phyloP scores from a whole-genome alignment of 768 basidiomycete species.

The Leccinum subgranulosum region DNA sequence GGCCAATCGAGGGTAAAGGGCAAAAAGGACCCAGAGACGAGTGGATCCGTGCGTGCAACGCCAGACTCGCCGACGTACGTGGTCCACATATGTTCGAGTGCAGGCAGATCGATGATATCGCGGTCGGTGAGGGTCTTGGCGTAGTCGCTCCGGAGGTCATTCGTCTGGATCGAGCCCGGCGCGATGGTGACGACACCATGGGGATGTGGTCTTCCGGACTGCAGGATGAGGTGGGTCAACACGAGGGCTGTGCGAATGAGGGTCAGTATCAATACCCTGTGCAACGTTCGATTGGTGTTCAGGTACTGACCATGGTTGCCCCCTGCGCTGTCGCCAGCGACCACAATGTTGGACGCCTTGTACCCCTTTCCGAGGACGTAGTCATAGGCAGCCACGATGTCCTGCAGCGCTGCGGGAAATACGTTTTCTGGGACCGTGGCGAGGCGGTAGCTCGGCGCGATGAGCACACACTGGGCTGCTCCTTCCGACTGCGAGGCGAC shows the following conservation, averaged over 20 bases:
- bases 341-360: constrained; percentile 12
- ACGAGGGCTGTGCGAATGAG: constrained; percentile 13
- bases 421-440: constrained; percentile 21
- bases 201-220: constrained; percentile 50
- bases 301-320: constrained; percentile 22
- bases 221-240: constrained; percentile 37
- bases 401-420: constrained; percentile 24
- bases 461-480: constrained; percentile 5
- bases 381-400: constrained; percentile 26
- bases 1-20: constrained; percentile 20
- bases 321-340: constrained; percentile 27
- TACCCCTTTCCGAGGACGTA: constrained; percentile 24
- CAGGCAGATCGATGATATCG: not conserved
- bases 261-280: no score
- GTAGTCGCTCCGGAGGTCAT: not conserved
- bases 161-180: constrained; percentile 31
- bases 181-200: constrained; percentile 55
- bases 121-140: not conserved
- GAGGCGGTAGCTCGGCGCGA: constrained; percentile 26
- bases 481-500: constrained; percentile 2
- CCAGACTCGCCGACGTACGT: constrained; percentile 16
- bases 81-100: not conserved
- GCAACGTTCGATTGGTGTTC: not conserved
- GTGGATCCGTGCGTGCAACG: constrained; percentile 10
- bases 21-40: constrained; percentile 15